These are phyloP conservation scores for Fusarium verticillioides DNA, from an alignment of 2,329 filamentous ascomycete genomes.

Conservation along the genomic window DNA sequence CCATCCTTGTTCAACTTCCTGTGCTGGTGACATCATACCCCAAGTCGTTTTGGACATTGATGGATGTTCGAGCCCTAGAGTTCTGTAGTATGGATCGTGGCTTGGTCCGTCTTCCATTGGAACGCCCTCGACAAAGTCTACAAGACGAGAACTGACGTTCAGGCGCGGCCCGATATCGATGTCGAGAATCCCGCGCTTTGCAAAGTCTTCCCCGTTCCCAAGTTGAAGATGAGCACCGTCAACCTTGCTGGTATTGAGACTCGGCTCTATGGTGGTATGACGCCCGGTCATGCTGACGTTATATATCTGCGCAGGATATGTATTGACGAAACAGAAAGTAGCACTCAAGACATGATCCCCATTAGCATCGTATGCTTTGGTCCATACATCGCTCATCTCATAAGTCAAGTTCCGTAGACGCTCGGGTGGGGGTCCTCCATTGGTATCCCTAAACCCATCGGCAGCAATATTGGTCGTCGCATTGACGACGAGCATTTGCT, in stretches of 20 bases:
- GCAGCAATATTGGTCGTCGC: too few species aligned
- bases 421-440: too few species aligned
- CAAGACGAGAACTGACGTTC: not conserved
- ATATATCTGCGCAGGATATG: not conserved
- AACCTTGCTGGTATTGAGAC: not conserved
- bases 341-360: too few species aligned
- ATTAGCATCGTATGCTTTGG: too few species aligned
- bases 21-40: not conserved
- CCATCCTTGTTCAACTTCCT: not conserved
- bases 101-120: not conserved
- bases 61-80: not conserved
- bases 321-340: too few species aligned
- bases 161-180: not conserved
- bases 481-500: too few species aligned
- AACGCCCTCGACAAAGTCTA: not conserved
- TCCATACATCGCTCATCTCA: too few species aligned
- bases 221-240: not conserved
- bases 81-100: not conserved
- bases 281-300: conserved; percentile 9
- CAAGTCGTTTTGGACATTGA: not conserved
- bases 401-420: too few species aligned
- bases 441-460: too few species aligned
- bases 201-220: not conserved
- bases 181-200: not conserved
- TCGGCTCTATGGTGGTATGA: not conserved